phyloP scores from a whole-genome alignment of 176 grass and related monocot genomes.

The Bolboschoenus planiculmis region DNA sequence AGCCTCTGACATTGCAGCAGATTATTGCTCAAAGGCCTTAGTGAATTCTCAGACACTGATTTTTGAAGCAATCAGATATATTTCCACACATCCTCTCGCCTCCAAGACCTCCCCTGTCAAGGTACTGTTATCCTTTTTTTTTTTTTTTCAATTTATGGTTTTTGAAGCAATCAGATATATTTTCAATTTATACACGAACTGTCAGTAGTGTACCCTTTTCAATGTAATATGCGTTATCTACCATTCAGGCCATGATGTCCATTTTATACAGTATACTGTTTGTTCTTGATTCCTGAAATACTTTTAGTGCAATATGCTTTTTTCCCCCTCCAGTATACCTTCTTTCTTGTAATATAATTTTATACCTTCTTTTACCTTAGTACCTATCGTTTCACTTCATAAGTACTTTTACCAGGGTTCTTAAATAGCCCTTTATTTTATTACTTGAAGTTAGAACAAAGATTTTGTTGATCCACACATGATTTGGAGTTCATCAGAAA shows the following conservation, averaged over 20 bases:
- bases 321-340: not conserved
- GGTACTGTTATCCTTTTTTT: not conserved
- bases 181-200: no score
- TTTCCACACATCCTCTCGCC: constrained; percentile 18
- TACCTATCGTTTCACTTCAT: not conserved
- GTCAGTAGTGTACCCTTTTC: not conserved
- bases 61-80: constrained; percentile 21
- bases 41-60: constrained; percentile 27
- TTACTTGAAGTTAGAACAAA: not conserved
- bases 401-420: not conserved
- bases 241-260: not conserved
- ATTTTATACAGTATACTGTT: not conserved
- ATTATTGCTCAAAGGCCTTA: constrained; percentile 26
- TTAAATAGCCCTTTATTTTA: not conserved
- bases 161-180: not conserved
- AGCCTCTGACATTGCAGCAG: constrained; percentile 27
- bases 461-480: not conserved
- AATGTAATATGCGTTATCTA: not conserved
- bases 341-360: not conserved
- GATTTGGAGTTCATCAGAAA: not conserved
- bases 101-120: constrained; percentile 16
- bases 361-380: not conserved
- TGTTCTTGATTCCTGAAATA: not conserved
- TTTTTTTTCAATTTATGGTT: not conserved
- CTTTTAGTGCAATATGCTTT: not conserved